Percentiles rank a stretch among this genome's conserved stretches.
Conservation (phyloP, 1,139 yeast species). For the Saccharomyces hybrid region DNA sequence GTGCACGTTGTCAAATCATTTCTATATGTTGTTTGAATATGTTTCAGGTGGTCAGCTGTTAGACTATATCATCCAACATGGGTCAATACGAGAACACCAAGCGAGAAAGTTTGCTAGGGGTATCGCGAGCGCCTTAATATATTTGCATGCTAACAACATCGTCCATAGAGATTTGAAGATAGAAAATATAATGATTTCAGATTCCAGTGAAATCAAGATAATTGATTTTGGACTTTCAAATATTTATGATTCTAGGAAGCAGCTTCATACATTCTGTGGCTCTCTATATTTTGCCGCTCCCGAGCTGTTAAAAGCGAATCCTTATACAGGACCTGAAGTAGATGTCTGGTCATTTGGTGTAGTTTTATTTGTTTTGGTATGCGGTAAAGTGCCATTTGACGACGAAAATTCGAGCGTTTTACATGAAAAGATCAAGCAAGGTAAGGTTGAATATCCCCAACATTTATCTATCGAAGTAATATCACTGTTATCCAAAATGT, state of each 20-base stretch:
- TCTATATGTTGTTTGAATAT: conserved; percentile 91
- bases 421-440: conserved; percentile 89
- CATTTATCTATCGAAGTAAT: conserved; percentile 72
- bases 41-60: conserved; percentile 96
- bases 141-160: conserved; percentile 85
- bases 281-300: conserved; percentile 97
- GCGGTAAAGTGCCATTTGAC: conserved; percentile 98
- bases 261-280: conserved; percentile 90
- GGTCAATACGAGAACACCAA: conserved; percentile 80
- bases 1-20: conserved; percentile 92
- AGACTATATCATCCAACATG: conserved; percentile 94
- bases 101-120: conserved; percentile 93
- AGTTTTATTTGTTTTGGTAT: conserved; percentile 82
- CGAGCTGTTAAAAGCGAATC: conserved; percentile 81
- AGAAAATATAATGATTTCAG: conserved; percentile 89
- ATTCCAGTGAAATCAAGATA: conserved; percentile 85
- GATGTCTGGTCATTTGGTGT: conserved; percentile 98
- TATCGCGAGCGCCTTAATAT: conserved; percentile 88
- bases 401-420: conserved; percentile 86
- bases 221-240: conserved; percentile 94
- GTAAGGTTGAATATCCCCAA: conserved; percentile 82
- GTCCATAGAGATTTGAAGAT: conserved; percentile 95
- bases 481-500: conserved; percentile 73
- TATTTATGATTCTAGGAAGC: conserved; percentile 59
- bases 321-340: conserved; percentile 93